phyloP scores from a whole-genome alignment of 1,139 yeast species.

The Suhomyces wounanorum region DNA sequence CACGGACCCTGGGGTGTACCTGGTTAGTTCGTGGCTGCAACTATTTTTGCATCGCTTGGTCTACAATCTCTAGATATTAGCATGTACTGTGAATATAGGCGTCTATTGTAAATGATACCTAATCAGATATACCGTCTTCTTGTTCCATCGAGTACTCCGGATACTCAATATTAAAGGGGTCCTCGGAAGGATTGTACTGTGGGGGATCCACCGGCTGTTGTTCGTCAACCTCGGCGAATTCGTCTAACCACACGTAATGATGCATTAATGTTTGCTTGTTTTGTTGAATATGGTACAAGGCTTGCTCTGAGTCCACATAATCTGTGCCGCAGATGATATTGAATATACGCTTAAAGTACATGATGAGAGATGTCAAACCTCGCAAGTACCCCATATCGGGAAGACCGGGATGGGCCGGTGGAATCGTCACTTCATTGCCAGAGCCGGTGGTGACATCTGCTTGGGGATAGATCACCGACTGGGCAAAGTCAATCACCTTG shows the following conservation, averaged over 20 bases:
- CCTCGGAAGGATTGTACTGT: slow-evolving; percentile 15
- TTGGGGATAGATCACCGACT: slow-evolving; percentile 78
- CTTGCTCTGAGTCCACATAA: slow-evolving; percentile 20
- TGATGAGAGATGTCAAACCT: slow-evolving; percentile 69
- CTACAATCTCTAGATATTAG: not conserved
- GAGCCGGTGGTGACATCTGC: slow-evolving; percentile 29
- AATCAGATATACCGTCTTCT: slow-evolving; percentile 33
- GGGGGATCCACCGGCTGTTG: not conserved
- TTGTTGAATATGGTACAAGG: slow-evolving; percentile 26
- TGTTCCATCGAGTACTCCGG: slow-evolving; percentile 23
- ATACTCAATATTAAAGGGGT: slow-evolving; percentile 30
- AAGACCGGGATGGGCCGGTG: slow-evolving; percentile 64
- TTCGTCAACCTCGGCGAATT: slow-evolving; percentile 41
- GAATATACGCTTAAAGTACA: slow-evolving; percentile 61
- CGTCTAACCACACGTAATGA: slow-evolving; percentile 52
- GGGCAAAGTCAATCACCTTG: slow-evolving; percentile 92
- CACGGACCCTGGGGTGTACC: slow-evolving; percentile 1
- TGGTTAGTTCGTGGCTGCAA: not conserved
- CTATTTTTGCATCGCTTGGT: not conserved
- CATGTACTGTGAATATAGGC: not conserved
- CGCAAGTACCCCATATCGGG: slow-evolving; percentile 85
- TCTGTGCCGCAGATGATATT: slow-evolving; percentile 40
- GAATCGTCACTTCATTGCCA: slow-evolving; percentile 32
- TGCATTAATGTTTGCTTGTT: slow-evolving; percentile 26
- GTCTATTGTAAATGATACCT: slow-evolving; percentile 3